A percentile compares a stretch with the other conserved stretches of the same genome.
These are phyloP conservation scores for Gossypium trilobum DNA, from an alignment of 441 rosid genomes.

Conservation along the genomic window DNA sequence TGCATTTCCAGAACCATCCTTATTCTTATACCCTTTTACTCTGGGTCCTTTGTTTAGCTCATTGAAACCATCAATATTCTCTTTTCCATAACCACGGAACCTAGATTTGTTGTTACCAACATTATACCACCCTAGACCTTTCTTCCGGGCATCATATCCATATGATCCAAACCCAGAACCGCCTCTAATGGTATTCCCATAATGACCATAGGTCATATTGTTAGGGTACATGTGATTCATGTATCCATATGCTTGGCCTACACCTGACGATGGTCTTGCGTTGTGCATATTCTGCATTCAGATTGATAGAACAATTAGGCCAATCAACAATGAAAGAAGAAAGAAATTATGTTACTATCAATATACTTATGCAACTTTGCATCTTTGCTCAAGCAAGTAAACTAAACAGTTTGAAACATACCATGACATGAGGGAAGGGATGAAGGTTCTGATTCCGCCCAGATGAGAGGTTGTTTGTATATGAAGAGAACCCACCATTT, in stretches of 20 bases:
- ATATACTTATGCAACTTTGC: background rate
- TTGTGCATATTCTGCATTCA: slow-evolving; percentile 36
- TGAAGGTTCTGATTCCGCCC: slow-evolving; percentile 40
- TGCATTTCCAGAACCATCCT: slow-evolving; percentile 29
- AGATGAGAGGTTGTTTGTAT: slow-evolving; percentile 25
- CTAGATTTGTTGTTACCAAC: slow-evolving; percentile 41
- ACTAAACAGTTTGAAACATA: slow-evolving; percentile 20
- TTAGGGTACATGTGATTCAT: slow-evolving; percentile 44
- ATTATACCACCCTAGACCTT: slow-evolving; percentile 45
- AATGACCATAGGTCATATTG: slow-evolving; percentile 39
- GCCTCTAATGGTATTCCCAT: slow-evolving; percentile 38
- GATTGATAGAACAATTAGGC: background rate
- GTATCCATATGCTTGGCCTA: slow-evolving; percentile 35
- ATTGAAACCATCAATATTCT: slow-evolving; percentile 53
- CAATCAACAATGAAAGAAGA: background rate
- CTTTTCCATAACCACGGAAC: slow-evolving; percentile 43
- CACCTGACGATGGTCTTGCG: slow-evolving; percentile 30
- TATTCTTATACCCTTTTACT: slow-evolving; percentile 37
- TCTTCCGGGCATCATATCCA: slow-evolving; percentile 51
- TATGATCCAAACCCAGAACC: slow-evolving; percentile 42
- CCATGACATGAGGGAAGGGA: slow-evolving; percentile 33
- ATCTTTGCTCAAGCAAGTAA: background rate
- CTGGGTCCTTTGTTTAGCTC: slow-evolving; percentile 72
- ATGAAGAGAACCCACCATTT: slow-evolving; percentile 27
- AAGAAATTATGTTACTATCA: background rate